These are phyloP conservation scores for Cryptococcus sp. DNA, from an alignment of 1,284 basidiomycete genomes.

Conservation along the genomic window DNA sequence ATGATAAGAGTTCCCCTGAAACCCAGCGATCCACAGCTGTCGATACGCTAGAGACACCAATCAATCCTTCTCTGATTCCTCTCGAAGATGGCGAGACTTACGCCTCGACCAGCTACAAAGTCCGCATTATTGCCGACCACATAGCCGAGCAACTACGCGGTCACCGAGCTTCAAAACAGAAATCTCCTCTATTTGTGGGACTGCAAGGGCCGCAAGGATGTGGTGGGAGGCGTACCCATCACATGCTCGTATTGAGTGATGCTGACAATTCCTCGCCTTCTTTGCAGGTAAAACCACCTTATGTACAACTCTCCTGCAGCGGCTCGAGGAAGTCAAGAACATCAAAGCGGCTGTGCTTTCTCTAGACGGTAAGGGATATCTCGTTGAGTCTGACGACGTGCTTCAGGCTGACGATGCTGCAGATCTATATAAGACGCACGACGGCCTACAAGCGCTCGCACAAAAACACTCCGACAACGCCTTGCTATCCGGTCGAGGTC, in stretches of 20 bases:
- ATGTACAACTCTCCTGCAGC: constrained; percentile 31
- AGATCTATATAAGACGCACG: constrained; percentile 46
- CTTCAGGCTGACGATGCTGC: neutral
- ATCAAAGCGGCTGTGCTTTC: constrained; percentile 38
- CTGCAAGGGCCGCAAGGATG: constrained; percentile 41
- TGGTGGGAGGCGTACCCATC: constrained; percentile 12
- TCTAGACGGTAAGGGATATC: constrained; percentile 36
- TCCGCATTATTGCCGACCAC: constrained; percentile 37
- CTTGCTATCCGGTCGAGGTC: constrained; percentile 46
- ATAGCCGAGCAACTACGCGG: constrained; percentile 27
- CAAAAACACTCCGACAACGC: constrained; percentile 34
- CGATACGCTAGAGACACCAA: neutral
- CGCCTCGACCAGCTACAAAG: constrained; percentile 42
- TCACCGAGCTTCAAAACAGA: constrained; percentile 17
- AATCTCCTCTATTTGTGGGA: constrained; percentile 37
- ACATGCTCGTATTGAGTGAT: neutral
- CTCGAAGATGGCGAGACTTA: constrained; percentile 30
- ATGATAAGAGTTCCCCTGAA: too few relatives aligned
- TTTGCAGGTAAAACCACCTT: constrained; percentile 43
- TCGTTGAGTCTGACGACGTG: neutral
- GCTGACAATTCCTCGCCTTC: neutral
- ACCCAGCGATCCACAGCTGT: neutral
- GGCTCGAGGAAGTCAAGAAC: constrained; percentile 22
- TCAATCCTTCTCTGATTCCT: constrained; percentile 10
- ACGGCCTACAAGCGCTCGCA: constrained; percentile 33